Evolutionary conservation across 2,329 filamentous ascomycete species (phyloP).

Genomic region (Coleophoma cylindrospora): DNA sequence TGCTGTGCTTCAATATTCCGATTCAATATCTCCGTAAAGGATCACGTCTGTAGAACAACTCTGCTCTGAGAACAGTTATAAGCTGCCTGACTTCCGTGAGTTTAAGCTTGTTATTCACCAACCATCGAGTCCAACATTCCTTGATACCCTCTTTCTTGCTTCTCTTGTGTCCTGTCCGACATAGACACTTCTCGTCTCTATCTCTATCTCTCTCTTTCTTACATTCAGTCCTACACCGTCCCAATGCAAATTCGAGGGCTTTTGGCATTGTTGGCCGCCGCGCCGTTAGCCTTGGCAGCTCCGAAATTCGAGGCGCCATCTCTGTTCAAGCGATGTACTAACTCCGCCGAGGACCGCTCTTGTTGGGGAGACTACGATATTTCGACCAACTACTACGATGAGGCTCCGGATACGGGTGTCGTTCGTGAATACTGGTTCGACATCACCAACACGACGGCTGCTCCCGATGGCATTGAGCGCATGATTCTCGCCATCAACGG

Average conservation of each 20-base stretch:
- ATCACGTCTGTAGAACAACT: background rate
- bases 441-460: conserved; percentile 7
- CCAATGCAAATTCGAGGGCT: background rate
- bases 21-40: background rate
- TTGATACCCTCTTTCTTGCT: background rate
- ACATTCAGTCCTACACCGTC: background rate
- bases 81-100: background rate
- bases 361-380: conserved; percentile 42
- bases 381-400: conserved; percentile 29
- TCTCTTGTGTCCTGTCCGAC: background rate
- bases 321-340: conserved; percentile 5
- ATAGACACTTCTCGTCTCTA: background rate
- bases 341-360: conserved; percentile 7
- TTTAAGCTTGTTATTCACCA: background rate
- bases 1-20: too few relatives aligned
- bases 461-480: conserved; percentile 22
- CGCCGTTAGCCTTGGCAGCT: conserved; percentile 2
- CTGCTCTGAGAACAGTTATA: background rate
- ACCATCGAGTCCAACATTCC: background rate
- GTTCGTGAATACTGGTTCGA: conserved; percentile 31
- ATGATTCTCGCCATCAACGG: conserved; percentile 23
- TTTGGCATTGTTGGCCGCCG: conserved; percentile 1
- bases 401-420: conserved; percentile 33
- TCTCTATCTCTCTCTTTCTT: background rate
- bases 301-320: background rate